Conservation (phyloP, 139 green algal species). For the Tetraselmis striata region DNA sequence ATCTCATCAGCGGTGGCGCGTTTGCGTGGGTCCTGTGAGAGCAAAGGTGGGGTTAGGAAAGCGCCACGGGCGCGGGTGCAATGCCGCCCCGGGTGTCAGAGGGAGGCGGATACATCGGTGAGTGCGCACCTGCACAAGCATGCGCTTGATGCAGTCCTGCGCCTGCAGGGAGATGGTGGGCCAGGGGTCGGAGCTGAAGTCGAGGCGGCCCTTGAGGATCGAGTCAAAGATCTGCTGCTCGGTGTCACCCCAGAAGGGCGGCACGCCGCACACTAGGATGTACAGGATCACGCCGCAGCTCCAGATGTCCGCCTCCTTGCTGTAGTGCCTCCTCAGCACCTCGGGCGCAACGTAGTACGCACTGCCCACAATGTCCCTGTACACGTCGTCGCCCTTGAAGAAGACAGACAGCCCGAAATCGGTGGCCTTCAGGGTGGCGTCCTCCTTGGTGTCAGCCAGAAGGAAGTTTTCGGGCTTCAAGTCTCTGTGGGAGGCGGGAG, state of each 20-base stretch:
- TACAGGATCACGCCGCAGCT: conserved; percentile 92
- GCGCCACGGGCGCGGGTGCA: too few relatives aligned
- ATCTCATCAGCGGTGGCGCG: conserved; percentile 73
- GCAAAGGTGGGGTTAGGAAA: not conserved
- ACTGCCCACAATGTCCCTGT: conserved; percentile 75
- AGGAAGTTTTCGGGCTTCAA: conserved; percentile 96
- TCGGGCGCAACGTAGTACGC: conserved; percentile 96
- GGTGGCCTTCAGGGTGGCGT: conserved; percentile 78
- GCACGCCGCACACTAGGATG: conserved; percentile 89
- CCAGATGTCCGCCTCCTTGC: conserved; percentile 89
- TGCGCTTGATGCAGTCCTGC: conserved; percentile 74
- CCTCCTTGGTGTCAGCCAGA: conserved; percentile 56
- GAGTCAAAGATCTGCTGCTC: conserved; percentile 84
- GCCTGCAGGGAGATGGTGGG: conserved; percentile 47
- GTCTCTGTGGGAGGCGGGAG: conserved; percentile 24
- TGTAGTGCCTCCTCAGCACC: conserved; percentile 70
- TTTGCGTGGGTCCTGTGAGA: conserved; percentile 56
- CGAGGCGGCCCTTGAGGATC: conserved; percentile 64
- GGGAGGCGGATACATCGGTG: too few relatives aligned
- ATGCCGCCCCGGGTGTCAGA: too few relatives aligned
- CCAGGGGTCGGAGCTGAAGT: conserved; percentile 67
- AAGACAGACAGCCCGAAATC: conserved; percentile 92
- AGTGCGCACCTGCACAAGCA: conserved; percentile 62
- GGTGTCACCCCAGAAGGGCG: conserved; percentile 87
- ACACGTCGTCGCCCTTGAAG: conserved; percentile 75